Base-by-base conservation (phyloP, 1,139 yeast genomes). In the Ogataea hybrid region DNA sequence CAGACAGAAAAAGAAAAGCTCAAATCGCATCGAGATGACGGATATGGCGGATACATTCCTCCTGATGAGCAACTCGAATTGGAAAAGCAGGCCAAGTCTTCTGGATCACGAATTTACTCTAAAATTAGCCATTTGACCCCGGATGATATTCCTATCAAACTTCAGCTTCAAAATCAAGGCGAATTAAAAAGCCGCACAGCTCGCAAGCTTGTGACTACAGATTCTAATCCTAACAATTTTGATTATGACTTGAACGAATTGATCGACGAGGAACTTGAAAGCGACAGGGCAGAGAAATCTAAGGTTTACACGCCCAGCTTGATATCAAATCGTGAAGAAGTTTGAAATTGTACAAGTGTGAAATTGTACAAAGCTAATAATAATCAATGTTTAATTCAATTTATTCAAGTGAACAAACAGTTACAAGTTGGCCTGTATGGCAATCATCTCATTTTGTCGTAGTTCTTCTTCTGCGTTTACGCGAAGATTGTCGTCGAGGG, bases 201-300 rank as follows among this genome's bases (percentile, higher is more conserved):
- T 25, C n/a, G 17, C 44, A 39, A 12, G 9, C 39, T 46, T 51
- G 44, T 48, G 44, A 36, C 15, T 7, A 14, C 58, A 48, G 62
- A 54, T 30, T 18, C 36, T 6, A 51, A 68, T 46, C 72, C 73
- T 4, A 61, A 66, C 53, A 53, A 49, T 22, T 69, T 60, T 52
- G 74, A 70, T 49, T 69, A 74, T 47, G 75, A 73, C 32, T 59
- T 77, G 39, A 76, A 77, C 49, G 69, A 68, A 41, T 59, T 76
- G 25, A 71, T 73, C 40, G 63, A 67, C 34, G 77, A 75, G 49
- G 75, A 73, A 51, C 57, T 67, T 21, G 65, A 39, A 15, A 47
- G 47, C 3, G 65, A 61, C 20, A 33, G 31, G 15, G 27, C 31
- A 3, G 55, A 52, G 22, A 32, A 40, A 11, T 10, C 23, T 3